phyloP scores from a whole-genome alignment of 2,329 filamentous ascomycete genomes.

The Lachnellula subtilissima region DNA sequence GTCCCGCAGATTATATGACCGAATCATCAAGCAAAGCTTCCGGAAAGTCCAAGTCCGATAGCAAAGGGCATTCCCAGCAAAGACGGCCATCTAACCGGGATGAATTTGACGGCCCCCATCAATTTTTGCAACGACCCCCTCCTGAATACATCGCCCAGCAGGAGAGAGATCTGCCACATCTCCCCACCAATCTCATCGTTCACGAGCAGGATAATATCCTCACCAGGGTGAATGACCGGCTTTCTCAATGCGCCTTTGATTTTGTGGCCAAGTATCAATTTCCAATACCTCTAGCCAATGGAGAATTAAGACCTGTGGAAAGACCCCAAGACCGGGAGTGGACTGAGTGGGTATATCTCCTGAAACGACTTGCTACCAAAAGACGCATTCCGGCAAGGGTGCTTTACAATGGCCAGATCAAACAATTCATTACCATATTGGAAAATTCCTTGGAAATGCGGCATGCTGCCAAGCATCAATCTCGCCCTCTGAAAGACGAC shows the following conservation, averaged over 20 bases:
- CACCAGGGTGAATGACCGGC: conserved; percentile 73
- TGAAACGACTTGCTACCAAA: conserved; percentile 82
- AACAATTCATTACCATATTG: conserved; percentile 81
- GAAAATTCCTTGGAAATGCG: conserved; percentile 88
- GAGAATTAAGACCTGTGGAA: conserved; percentile 72
- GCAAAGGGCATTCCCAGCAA: conserved; percentile 47
- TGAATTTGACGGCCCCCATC: conserved; percentile 84
- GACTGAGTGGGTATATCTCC: conserved; percentile 87
- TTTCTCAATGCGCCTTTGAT: conserved; percentile 82
- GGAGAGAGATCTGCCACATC: conserved; percentile 73
- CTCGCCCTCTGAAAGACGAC: conserved; percentile 79
- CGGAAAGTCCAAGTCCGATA: conserved; percentile 42
- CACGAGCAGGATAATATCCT: conserved; percentile 82
- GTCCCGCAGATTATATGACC: conserved; percentile 55
- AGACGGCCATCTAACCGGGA: conserved; percentile 75
- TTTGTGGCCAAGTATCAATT: conserved; percentile 91
- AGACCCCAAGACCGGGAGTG: conserved; percentile 75
- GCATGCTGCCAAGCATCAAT: conserved; percentile 78
- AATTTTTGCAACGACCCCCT: conserved; percentile 70
- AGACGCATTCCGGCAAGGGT: conserved; percentile 78
- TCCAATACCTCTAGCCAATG: conserved; percentile 68
- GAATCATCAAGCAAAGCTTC: conserved; percentile 44
- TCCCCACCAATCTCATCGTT: conserved; percentile 76
- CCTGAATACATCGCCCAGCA: conserved; percentile 68
- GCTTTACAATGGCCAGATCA: conserved; percentile 85